Conservation (phyloP, 192 early-diverging fungal genomes). For the Pilobolus umbonatus region DNA sequence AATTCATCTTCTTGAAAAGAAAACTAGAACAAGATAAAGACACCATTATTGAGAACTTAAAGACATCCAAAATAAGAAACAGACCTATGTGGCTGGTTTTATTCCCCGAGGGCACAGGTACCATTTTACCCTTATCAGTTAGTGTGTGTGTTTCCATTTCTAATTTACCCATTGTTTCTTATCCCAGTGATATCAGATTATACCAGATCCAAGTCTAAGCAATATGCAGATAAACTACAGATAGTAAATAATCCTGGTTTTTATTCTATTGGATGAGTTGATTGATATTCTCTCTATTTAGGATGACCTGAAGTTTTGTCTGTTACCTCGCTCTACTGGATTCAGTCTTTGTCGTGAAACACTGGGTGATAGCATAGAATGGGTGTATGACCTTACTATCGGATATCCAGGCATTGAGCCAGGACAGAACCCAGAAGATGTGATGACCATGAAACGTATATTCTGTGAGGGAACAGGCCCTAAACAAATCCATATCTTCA, state of each 20-base stretch:
- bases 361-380: conserved; percentile 60
- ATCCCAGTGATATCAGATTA: conserved; percentile 65
- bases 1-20: conserved; percentile 92
- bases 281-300: conserved; percentile 27
- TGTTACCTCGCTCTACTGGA: conserved; percentile 85
- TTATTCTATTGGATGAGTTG: neutral
- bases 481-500: conserved; percentile 74
- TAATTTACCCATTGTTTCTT: neutral
- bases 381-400: conserved; percentile 86
- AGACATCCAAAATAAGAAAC: conserved; percentile 45
- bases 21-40: conserved; percentile 64
- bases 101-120: conserved; percentile 92
- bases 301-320: conserved; percentile 59
- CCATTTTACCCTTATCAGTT: neutral
- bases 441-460: conserved; percentile 71
- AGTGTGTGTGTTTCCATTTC: neutral
- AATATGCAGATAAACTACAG: conserved; percentile 61
- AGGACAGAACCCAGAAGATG: conserved; percentile 72
- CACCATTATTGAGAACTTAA: conserved; percentile 54
- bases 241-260: neutral
- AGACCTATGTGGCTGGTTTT: conserved; percentile 87
- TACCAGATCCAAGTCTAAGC: conserved; percentile 61
- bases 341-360: conserved; percentile 65
- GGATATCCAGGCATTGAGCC: conserved; percentile 75
- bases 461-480: conserved; percentile 74